Evolutionary conservation across 768 basidiomycete species (phyloP).

Genomic region (Mrakia hoshinonis): DNA sequence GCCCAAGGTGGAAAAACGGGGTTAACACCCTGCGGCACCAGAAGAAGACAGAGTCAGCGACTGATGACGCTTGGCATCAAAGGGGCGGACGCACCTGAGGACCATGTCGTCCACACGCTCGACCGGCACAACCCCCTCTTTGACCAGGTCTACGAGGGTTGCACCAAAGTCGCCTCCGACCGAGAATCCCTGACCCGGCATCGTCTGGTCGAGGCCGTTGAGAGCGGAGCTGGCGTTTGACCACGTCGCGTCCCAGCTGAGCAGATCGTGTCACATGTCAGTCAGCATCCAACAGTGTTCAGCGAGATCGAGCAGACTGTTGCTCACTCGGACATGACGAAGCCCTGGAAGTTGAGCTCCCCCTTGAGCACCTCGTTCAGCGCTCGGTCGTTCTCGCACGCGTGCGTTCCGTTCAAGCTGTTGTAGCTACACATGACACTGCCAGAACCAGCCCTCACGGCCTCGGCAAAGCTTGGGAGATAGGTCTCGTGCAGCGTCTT

Average conservation of each 20-base stretch:
- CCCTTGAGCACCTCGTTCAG: conserved; percentile 40
- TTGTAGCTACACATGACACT: conserved; percentile 22
- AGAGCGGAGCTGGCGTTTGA: not conserved
- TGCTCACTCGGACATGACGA: conserved; percentile 12
- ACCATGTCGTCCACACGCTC: conserved; percentile 16
- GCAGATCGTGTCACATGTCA: too few species aligned
- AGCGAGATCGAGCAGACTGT: too few species aligned
- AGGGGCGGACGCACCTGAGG: not conserved
- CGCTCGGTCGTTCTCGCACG: conserved; percentile 37
- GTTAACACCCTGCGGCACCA: conserved; percentile 62
- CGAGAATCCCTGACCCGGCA: conserved; percentile 17
- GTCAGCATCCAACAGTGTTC: not conserved
- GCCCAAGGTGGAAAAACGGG: conserved; percentile 47
- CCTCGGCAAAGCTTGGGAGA: conserved; percentile 41
- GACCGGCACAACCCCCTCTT: conserved; percentile 1
- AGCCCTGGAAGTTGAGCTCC: conserved; percentile 32
- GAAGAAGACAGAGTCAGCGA: conserved; percentile 2
- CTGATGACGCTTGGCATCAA: not conserved
- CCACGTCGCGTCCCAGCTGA: conserved; percentile 23
- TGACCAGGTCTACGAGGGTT: not conserved
- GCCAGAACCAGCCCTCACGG: conserved; percentile 39
- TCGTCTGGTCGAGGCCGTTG: conserved; percentile 5
- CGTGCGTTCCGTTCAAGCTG: conserved; percentile 33
- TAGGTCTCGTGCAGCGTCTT: conserved; percentile 41
- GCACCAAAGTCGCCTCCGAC: conserved; percentile 12